Evolutionary conservation across 2,329 filamentous ascomycete genomes (phyloP).

Genomic region (Paramyrothecium roridum): DNA sequence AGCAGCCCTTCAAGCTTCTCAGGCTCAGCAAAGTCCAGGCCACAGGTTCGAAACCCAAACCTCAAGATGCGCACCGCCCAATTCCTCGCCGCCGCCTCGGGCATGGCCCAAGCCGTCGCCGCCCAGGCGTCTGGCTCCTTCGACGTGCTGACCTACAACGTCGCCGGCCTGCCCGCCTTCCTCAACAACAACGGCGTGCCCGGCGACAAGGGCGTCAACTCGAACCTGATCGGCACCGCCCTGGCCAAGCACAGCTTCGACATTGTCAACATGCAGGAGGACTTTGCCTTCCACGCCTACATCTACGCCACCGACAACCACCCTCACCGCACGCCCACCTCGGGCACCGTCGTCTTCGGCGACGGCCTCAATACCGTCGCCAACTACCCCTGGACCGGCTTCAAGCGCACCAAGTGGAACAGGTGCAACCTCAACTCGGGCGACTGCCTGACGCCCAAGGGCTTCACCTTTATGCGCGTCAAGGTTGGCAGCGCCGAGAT

Average conservation of each 20-base stretch:
- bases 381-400: conserved; percentile 51
- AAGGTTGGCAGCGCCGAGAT: conserved; percentile 51
- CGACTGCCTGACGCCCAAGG: conserved; percentile 68
- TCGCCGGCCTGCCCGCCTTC: conserved; percentile 55
- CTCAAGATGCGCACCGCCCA: neutral
- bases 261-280: conserved; percentile 64
- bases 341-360: conserved; percentile 61
- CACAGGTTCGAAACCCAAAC: neutral
- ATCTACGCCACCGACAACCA: conserved; percentile 61
- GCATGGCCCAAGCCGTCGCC: neutral
- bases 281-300: conserved; percentile 66
- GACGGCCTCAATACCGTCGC: conserved; percentile 63
- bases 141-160: conserved; percentile 54
- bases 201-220: conserved; percentile 59
- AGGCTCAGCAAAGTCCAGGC: neutral
- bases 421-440: conserved; percentile 53
- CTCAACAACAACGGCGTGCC: conserved; percentile 59
- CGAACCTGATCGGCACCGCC: conserved; percentile 50
- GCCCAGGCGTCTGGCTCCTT: conserved; percentile 33
- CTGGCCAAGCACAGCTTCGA: conserved; percentile 57
- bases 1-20: neutral
- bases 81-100: conserved; percentile 7
- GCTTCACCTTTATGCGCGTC: conserved; percentile 65
- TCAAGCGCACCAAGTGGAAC: conserved; percentile 56
- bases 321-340: conserved; percentile 59